These are phyloP conservation scores for Gryganskiella cystojenkinii DNA, from an alignment of 192 early-diverging fungal genomes.

Conservation along the genomic window DNA sequence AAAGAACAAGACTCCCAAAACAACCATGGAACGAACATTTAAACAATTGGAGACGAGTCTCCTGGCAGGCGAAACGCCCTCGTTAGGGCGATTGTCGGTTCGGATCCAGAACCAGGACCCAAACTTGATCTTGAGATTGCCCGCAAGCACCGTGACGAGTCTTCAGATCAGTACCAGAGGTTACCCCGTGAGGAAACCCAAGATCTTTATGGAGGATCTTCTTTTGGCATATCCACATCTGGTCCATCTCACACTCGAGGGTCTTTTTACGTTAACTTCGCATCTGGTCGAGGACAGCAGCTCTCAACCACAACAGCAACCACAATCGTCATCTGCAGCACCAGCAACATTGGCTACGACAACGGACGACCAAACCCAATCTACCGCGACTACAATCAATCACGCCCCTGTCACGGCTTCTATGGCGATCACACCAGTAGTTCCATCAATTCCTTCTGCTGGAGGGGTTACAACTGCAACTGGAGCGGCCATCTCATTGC, in stretches of 20 bases:
- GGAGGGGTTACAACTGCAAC: not conserved
- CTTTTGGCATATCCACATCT: constrained; percentile 31
- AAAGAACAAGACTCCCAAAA: not conserved
- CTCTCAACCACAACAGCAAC: not conserved
- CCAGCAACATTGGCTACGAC: too few relatives aligned
- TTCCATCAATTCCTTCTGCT: not conserved
- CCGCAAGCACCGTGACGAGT: constrained; percentile 19
- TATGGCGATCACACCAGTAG: not conserved
- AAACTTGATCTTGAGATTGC: constrained; percentile 17
- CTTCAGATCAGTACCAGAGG: constrained; percentile 35
- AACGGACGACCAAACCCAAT: too few relatives aligned
- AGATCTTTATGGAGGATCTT: constrained; percentile 40
- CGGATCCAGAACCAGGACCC: constrained; percentile 37
- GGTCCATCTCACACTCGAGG: constrained; percentile 26
- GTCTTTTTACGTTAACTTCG: constrained; percentile 24
- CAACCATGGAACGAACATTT: constrained; percentile 4
- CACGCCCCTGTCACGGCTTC: not conserved
- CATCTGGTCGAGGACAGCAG: not conserved
- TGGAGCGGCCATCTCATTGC: constrained; percentile 10
- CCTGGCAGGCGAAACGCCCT: constrained; percentile 5
- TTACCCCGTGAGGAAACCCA: constrained; percentile 21
- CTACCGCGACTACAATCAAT: not conserved
- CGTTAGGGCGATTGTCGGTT: constrained; percentile 21
- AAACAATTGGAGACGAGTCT: constrained; percentile 24
- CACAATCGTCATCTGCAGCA: not conserved